Evolutionary conservation across 2,329 filamentous ascomycete genomes (phyloP).

Genomic region (Xenoacremonium recifei): DNA sequence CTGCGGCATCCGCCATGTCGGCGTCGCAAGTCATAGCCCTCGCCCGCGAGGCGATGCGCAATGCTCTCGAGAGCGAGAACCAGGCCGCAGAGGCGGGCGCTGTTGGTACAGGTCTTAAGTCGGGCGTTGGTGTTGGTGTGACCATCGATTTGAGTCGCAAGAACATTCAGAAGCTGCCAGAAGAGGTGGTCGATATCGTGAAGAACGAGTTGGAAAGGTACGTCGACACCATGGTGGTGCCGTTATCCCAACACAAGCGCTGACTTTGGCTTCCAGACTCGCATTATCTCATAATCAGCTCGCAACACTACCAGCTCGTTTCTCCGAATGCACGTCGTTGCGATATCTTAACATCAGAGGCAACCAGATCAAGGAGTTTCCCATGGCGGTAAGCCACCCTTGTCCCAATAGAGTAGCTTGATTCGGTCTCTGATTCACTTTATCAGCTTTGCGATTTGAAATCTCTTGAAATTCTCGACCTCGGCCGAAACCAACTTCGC

Average conservation of each 20-base stretch:
- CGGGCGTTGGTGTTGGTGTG: too few relatives aligned
- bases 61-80: slow-evolving; percentile 64
- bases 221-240: too few relatives aligned
- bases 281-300: slow-evolving; percentile 80
- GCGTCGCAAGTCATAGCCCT: slow-evolving; percentile 64
- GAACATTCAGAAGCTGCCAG: slow-evolving; percentile 68
- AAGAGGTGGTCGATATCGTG: slow-evolving; percentile 73
- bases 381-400: slow-evolving; percentile 46
- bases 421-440: slow-evolving; percentile 21
- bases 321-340: slow-evolving; percentile 73
- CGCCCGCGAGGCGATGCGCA: slow-evolving; percentile 65
- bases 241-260: slow-evolving; percentile 5
- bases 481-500: slow-evolving; percentile 83
- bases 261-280: slow-evolving; percentile 49
- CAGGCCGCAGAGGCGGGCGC: slow-evolving; percentile 61
- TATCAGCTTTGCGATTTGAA: slow-evolving; percentile 78
- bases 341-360: slow-evolving; percentile 79
- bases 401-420: slow-evolving; percentile 11
- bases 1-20: slow-evolving; percentile 52
- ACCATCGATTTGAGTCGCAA: slow-evolving; percentile 78
- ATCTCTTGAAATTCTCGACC: slow-evolving; percentile 87
- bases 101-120: slow-evolving; percentile 59
- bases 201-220: slow-evolving; percentile 73
- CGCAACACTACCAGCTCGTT: slow-evolving; percentile 65
- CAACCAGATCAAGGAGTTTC: slow-evolving; percentile 67